phyloP scores from a whole-genome alignment of 106 monocot species.

The Acorus gramineus region DNA sequence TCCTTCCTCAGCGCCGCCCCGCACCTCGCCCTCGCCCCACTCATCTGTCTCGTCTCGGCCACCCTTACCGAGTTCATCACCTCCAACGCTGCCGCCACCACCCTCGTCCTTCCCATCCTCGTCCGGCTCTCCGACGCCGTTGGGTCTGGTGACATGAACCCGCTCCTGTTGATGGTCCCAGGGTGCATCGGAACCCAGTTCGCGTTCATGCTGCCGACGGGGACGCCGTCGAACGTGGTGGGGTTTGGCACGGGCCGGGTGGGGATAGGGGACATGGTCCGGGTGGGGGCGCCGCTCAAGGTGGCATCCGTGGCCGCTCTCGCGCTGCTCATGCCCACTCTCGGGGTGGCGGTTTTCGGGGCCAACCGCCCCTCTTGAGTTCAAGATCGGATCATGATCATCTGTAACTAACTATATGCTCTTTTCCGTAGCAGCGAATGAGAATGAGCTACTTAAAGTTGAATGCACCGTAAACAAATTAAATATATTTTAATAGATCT shows the following conservation, averaged over 20 bases:
- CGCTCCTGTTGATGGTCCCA: constrained; percentile 69
- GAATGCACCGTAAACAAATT: too few relatives aligned
- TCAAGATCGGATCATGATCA: too few relatives aligned
- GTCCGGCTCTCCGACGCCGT: constrained; percentile 57
- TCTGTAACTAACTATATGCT: too few relatives aligned
- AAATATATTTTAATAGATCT: too few relatives aligned
- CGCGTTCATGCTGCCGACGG: constrained; percentile 71
- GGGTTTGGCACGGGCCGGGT: constrained; percentile 77
- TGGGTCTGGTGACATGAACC: constrained; percentile 29
- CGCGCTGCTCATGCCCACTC: constrained; percentile 63
- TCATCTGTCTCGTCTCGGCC: constrained; percentile 61
- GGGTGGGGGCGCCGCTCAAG: constrained; percentile 61
- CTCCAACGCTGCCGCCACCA: constrained; percentile 60
- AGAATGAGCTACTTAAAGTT: too few relatives aligned
- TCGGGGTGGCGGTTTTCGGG: too few relatives aligned
- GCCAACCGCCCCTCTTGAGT: too few relatives aligned
- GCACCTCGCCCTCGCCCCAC: constrained; percentile 38
- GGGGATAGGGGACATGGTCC: constrained; percentile 68
- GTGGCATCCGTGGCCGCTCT: constrained; percentile 39
- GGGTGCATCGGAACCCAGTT: constrained; percentile 85
- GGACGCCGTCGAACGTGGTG: constrained; percentile 77
- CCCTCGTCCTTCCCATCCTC: constrained; percentile 69
- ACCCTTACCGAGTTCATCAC: constrained; percentile 83
- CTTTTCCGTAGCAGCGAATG: too few relatives aligned
- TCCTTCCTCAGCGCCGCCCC: constrained; percentile 59